phyloP scores from a whole-genome alignment of 768 basidiomycete genomes.

The Sarcodon sp. region DNA sequence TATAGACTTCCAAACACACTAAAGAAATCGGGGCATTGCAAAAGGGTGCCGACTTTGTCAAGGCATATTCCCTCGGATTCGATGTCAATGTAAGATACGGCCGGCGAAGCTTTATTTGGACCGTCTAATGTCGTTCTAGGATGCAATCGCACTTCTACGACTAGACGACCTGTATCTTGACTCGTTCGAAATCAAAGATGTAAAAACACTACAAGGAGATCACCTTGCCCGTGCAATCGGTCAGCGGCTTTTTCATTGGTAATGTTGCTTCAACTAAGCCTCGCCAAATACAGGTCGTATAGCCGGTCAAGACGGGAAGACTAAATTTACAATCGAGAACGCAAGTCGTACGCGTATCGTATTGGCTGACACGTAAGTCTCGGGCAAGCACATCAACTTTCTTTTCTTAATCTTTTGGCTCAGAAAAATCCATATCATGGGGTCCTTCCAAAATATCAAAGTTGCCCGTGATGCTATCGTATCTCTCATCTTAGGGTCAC shows the following conservation, averaged over 20 bases:
- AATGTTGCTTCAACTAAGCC: constrained; percentile 2
- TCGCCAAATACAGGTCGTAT: constrained; percentile 59
- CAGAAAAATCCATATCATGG: constrained; percentile 97
- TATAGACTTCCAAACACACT: constrained; percentile 86
- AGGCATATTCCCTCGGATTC: constrained; percentile 90
- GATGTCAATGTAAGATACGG: constrained; percentile 70
- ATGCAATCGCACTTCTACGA: constrained; percentile 89
- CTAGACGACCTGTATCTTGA: constrained; percentile 97
- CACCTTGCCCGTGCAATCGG: constrained; percentile 98
- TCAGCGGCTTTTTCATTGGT: constrained; percentile 13
- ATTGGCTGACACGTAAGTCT: constrained; percentile 85
- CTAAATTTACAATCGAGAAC: constrained; percentile 98
- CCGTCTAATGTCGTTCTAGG: constrained; percentile 32
- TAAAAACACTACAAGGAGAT: constrained; percentile 95
- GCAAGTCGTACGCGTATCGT: constrained; percentile 95
- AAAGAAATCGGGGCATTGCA: constrained; percentile 89
- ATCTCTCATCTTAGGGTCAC: constrained; percentile 88
- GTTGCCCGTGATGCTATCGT: constrained; percentile 94
- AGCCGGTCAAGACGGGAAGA: constrained; percentile 97
- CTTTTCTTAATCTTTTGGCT: constrained; percentile 2
- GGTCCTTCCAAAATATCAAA: constrained; percentile 98
- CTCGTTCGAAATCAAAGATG: constrained; percentile 98
- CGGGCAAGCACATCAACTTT: constrained; percentile 2
- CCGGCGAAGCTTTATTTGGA: neutral
- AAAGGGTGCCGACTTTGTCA: constrained; percentile 95